Conservation (phyloP, 73 alveolate species). For the Diophrys sp. region DNA sequence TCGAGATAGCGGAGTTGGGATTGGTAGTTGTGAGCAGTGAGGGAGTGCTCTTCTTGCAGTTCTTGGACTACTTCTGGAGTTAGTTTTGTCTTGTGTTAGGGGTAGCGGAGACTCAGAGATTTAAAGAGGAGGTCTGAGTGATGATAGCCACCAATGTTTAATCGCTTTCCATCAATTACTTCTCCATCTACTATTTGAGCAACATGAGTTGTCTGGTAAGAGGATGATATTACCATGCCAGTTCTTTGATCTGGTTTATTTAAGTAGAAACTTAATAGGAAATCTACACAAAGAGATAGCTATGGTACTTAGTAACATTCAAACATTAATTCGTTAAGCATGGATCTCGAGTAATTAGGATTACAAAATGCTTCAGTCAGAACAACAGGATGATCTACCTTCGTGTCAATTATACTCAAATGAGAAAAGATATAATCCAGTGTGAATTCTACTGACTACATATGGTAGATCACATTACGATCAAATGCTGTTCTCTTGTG, state of each 20-base stretch:
- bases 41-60: constrained; percentile 76
- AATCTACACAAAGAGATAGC: constrained; percentile 80
- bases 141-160: constrained; percentile 83
- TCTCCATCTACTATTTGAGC: constrained; percentile 76
- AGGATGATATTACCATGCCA: constrained; percentile 73
- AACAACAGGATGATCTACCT: constrained; percentile 84
- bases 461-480: constrained; percentile 81
- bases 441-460: constrained; percentile 80
- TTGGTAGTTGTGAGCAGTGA: constrained; percentile 77
- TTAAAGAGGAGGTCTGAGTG: constrained; percentile 74
- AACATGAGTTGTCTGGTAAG: constrained; percentile 81
- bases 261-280: constrained; percentile 68
- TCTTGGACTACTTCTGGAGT: constrained; percentile 78
- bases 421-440: constrained; percentile 86
- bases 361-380: constrained; percentile 89
- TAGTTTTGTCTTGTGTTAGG: constrained; percentile 71
- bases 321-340: constrained; percentile 81
- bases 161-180: constrained; percentile 63
- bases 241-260: constrained; percentile 38
- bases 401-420: constrained; percentile 68
- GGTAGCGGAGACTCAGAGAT: constrained; percentile 74
- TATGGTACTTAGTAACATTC: constrained; percentile 88
- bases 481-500: constrained; percentile 89
- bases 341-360: constrained; percentile 79
- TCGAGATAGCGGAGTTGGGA: constrained; percentile 67